Percentiles rank a stretch among this genome's conserved stretches.
Conservation (phyloP, 495 filamentous ascomycete genomes). For the Mycothermus thermophilus region DNA sequence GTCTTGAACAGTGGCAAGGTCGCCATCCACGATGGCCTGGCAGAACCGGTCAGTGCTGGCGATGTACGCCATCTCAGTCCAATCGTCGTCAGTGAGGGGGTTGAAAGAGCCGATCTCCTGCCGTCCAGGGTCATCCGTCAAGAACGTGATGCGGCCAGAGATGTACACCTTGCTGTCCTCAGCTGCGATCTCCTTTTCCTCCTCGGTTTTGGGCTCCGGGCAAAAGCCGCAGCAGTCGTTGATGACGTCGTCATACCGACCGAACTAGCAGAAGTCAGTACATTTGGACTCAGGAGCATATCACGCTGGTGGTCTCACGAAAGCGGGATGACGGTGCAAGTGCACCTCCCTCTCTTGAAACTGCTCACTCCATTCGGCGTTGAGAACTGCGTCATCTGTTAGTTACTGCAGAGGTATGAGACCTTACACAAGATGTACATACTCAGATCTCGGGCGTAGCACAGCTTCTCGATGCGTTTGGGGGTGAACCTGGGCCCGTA, state of each 20-base stretch:
- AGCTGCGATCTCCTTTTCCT: slow-evolving; percentile 53
- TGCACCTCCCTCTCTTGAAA: slow-evolving; percentile 53
- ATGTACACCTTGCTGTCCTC: slow-evolving; percentile 61
- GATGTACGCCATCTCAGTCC: slow-evolving; percentile 69
- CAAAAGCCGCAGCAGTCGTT: slow-evolving; percentile 70
- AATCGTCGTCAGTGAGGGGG: slow-evolving; percentile 66
- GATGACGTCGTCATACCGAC: slow-evolving; percentile 50
- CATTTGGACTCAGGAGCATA: neutral
- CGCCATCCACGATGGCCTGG: slow-evolving; percentile 58
- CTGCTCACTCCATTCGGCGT: slow-evolving; percentile 78
- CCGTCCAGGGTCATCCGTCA: slow-evolving; percentile 66
- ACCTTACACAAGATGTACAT: slow-evolving; percentile 4
- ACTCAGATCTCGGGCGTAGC: slow-evolving; percentile 62
- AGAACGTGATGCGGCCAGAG: slow-evolving; percentile 52
- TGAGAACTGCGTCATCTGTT: slow-evolving; percentile 40
- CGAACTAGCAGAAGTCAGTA: slow-evolving; percentile 32
- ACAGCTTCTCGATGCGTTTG: slow-evolving; percentile 59
- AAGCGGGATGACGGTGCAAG: slow-evolving; percentile 68
- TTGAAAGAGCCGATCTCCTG: slow-evolving; percentile 60
- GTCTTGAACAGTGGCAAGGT: slow-evolving; percentile 49
- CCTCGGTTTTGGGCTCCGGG: slow-evolving; percentile 49
- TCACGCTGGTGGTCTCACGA: slow-evolving; percentile 19
- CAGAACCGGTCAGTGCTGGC: slow-evolving; percentile 57
- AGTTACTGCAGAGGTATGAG: neutral
- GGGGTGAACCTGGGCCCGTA: slow-evolving; percentile 59